Percentiles rank a stretch among this genome's conserved stretches.
phyloP scores from a whole-genome alignment of 495 filamentous ascomycete genomes.

The Tuber calosporum region DNA sequence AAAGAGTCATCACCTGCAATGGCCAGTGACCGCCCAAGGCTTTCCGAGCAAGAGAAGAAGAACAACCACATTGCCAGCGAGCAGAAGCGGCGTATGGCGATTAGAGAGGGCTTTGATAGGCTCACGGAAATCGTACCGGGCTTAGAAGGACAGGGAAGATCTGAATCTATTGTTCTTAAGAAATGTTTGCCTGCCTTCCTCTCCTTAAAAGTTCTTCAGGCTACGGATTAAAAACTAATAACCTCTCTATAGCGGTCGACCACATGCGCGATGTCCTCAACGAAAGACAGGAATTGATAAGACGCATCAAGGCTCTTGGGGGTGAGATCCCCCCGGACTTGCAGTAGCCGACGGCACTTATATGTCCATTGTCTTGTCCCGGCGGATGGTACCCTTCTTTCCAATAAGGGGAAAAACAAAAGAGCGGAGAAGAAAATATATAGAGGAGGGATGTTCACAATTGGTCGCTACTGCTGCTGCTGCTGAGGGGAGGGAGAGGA shows the following conservation, averaged over 20 bases:
- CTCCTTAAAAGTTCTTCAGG: neutral
- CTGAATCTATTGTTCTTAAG: conserved; percentile 73
- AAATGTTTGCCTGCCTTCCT: conserved; percentile 42
- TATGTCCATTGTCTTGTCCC: neutral
- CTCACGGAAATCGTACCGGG: conserved; percentile 78
- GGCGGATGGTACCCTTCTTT: neutral
- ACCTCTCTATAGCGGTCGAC: conserved; percentile 51
- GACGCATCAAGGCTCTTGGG: conserved; percentile 56
- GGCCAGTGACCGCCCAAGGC: conserved; percentile 50
- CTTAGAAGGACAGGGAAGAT: conserved; percentile 71
- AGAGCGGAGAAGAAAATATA: conserved; percentile 5
- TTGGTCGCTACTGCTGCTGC: neutral
- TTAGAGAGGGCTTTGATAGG: conserved; percentile 78
- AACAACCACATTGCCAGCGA: conserved; percentile 85
- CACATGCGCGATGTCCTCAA: conserved; percentile 61
- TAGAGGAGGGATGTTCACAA: conserved; percentile 12
- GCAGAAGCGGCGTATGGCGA: conserved; percentile 78
- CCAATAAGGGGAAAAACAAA: neutral
- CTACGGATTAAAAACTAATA: conserved; percentile 10
- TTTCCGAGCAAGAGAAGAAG: conserved; percentile 83
- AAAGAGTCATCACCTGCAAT: conserved; percentile 22
- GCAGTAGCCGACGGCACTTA: conserved; percentile 14
- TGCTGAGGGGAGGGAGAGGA: neutral
- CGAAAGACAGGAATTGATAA: conserved; percentile 56
- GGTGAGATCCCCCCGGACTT: conserved; percentile 46